phyloP scores from a whole-genome alignment of 257 asterid species.

The Solanum ossicruentum region DNA sequence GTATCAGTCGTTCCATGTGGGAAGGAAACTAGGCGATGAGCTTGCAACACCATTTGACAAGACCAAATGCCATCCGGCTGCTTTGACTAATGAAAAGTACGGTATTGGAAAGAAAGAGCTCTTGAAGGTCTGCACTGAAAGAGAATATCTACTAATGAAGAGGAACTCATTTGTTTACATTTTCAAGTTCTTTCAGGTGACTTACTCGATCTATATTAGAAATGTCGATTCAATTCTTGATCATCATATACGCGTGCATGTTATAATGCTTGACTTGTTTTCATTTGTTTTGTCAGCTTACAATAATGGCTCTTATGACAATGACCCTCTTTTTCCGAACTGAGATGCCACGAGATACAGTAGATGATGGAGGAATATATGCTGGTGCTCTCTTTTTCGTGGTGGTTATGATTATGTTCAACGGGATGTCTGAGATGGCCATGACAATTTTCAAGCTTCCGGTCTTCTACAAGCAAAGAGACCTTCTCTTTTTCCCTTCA shows the following conservation, averaged over 20 bases:
- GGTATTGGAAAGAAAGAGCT: slow-evolving; percentile 44
- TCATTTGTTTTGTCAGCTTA: slow-evolving; percentile 23
- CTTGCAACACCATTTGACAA: slow-evolving; percentile 46
- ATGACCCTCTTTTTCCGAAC: slow-evolving; percentile 44
- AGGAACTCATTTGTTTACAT: slow-evolving; percentile 45
- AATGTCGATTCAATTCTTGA: background rate
- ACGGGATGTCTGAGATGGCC: slow-evolving; percentile 52
- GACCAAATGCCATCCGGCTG: slow-evolving; percentile 67
- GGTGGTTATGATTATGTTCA: slow-evolving; percentile 38
- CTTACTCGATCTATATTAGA: background rate
- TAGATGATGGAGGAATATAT: slow-evolving; percentile 32
- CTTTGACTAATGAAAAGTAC: slow-evolving; percentile 41
- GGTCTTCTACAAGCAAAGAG: slow-evolving; percentile 68
- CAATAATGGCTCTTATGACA: slow-evolving; percentile 16
- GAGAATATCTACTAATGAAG: slow-evolving; percentile 47
- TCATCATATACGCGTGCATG: background rate
- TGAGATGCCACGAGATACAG: slow-evolving; percentile 21
- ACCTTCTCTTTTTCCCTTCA: slow-evolving; percentile 54
- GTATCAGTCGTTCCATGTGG: slow-evolving; percentile 18
- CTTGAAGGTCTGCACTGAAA: slow-evolving; percentile 40
- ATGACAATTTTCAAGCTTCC: slow-evolving; percentile 64
- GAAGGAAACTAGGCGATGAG: slow-evolving; percentile 27
- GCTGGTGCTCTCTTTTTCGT: slow-evolving; percentile 33
- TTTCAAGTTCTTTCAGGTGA: slow-evolving; percentile 45
- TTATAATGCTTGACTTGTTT: background rate